phyloP scores from a whole-genome alignment of 192 early-diverging fungal genomes.

The Spizellomyces sp. region DNA sequence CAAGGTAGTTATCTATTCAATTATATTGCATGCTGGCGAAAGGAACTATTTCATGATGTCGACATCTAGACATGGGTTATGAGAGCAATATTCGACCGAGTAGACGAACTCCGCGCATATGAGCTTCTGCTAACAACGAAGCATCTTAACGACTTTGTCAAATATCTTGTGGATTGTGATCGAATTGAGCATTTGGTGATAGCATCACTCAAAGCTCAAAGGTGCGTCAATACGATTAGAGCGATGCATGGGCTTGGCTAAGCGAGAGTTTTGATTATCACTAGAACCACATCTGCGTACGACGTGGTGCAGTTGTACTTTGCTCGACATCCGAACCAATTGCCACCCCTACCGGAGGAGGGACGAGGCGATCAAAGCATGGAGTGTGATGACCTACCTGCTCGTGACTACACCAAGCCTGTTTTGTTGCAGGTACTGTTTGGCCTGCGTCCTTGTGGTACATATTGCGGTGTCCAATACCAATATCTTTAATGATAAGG shows the following conservation, averaged over 20 bases:
- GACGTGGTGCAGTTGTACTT: conserved; percentile 5
- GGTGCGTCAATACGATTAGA: conserved; percentile 1
- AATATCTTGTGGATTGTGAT: conserved; percentile 18
- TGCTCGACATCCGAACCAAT: neutral
- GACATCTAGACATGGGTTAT: conserved; percentile 19
- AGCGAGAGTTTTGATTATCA: neutral
- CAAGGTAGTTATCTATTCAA: conserved; percentile 10
- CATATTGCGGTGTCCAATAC: too few relatives aligned
- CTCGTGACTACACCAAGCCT: too few relatives aligned
- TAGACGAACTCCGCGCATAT: conserved; percentile 18
- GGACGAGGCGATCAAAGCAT: too few relatives aligned
- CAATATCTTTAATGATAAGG: too few relatives aligned
- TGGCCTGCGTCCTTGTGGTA: too few relatives aligned
- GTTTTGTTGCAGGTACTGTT: too few relatives aligned
- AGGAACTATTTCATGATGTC: neutral
- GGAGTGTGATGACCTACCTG: too few relatives aligned
- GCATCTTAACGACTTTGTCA: conserved; percentile 17
- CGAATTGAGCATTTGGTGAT: conserved; percentile 11
- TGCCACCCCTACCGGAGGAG: too few relatives aligned
- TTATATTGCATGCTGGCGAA: neutral
- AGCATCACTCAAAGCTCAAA: conserved; percentile 17
- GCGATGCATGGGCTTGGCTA: neutral
- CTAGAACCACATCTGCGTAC: neutral
- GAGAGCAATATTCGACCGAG: conserved; percentile 23
- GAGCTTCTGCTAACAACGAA: conserved; percentile 12